phyloP scores from a whole-genome alignment of 2,329 filamentous ascomycete genomes.

The Chaetomium globosum region DNA sequence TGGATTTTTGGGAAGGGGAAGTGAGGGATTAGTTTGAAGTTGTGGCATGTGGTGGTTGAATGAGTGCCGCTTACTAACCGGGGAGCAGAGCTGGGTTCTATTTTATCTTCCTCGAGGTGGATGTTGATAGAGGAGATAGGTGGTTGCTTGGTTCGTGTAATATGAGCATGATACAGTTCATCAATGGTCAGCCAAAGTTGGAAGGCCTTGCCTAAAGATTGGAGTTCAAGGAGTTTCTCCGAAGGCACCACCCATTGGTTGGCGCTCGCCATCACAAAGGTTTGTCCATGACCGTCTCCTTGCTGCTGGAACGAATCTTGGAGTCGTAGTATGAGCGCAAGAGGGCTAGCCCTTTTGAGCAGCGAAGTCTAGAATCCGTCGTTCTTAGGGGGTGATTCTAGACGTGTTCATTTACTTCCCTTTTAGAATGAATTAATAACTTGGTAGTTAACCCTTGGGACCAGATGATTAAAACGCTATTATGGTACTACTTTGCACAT shows the following conservation, averaged over 20 bases:
- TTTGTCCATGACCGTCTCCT: no score
- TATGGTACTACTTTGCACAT: no score
- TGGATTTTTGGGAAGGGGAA: neutral
- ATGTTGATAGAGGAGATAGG: neutral
- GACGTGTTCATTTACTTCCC: no score
- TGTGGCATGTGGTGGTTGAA: neutral
- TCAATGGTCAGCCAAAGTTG: neutral
- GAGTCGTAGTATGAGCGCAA: no score
- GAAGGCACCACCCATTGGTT: neutral
- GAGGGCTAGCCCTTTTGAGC: no score
- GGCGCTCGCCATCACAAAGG: neutral
- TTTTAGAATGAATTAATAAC: no score
- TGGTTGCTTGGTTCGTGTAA: neutral
- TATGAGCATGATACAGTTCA: neutral
- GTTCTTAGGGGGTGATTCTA: no score
- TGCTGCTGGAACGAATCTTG: no score
- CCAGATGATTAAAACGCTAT: no score
- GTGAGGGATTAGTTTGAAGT: neutral
- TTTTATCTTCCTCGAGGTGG: neutral
- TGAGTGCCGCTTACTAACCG: neutral
- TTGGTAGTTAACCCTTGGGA: no score
- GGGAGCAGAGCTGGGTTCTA: neutral
- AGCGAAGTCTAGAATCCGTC: neutral
- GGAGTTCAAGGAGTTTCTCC: neutral
- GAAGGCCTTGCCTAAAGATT: neutral